Base-by-base conservation (phyloP, 352 stramenopile genomes). In the Phytophthora idaei region DNA sequence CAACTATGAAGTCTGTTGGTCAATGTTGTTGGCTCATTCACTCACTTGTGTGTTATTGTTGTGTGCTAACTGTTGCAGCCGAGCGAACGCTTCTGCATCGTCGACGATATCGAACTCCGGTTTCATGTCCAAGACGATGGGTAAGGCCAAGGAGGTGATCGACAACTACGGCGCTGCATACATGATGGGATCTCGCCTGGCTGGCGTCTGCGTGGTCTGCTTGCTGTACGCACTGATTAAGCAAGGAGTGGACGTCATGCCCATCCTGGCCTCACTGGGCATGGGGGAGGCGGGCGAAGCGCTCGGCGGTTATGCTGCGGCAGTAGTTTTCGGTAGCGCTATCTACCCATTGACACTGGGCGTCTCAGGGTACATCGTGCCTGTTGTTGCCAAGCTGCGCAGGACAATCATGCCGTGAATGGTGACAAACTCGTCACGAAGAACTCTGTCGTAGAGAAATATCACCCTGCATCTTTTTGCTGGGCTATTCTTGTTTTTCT, bases 121-220 rank as follows among this genome's bases (percentile, higher is more conserved):
- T 48, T 57, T 93, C 5, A 52, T 95, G 37, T 48, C 79, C 44
- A 90, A 83, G 58, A 77, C 81, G 1, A 88, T 93, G 83, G 77
- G 74, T n/a, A 88, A 75, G 52, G 75, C 85, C 32, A 92, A 81
- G 51, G 73, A 83, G 51, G 80, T 95, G 17, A 78, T 96, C 8
- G 84, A 96, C 81, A 91, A 83, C 62, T 96, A 96, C 66, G 89
- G 89, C 34, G 89, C 89, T 0, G 83, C 86, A 11, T 96, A 96
- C 74, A 94, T 96, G 85, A 94, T 96, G 76, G 84, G 86, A 47
- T 94, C 89, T 36, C 88, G 89, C 7, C 71, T 94, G 56, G 81
- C 87, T 31, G 88, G 89, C 44, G 85, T 96, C 0, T 62, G 77
- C 12, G 87, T 96, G 25, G 86, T 95, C 27, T 88, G 79, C 25